Evolutionary conservation across 2,329 filamentous ascomycete species (phyloP).

Genomic region (Pestalotiopsis sp.): DNA sequence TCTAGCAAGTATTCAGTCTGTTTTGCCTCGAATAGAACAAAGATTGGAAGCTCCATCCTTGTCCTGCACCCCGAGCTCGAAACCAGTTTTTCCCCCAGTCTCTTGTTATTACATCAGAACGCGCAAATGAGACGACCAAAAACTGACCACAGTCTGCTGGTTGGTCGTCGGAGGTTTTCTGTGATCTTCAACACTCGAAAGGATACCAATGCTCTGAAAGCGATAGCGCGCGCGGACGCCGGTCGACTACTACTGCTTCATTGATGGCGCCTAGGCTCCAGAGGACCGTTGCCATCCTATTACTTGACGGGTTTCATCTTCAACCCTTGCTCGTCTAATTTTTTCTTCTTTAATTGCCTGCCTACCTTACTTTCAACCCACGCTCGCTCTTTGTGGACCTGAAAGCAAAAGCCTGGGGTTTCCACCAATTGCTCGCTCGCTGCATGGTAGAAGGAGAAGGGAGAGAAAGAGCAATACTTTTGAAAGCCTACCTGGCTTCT

Average conservation of each 20-base stretch:
- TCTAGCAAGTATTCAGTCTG: background rate
- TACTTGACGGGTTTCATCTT: too few relatives aligned
- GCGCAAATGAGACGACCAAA: background rate
- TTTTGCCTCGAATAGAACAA: background rate
- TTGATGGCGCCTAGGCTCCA: too few relatives aligned
- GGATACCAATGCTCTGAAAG: background rate
- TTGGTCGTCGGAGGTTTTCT: background rate
- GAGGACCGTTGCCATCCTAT: too few relatives aligned
- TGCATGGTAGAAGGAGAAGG: background rate
- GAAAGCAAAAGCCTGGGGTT: too few relatives aligned
- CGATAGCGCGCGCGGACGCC: background rate
- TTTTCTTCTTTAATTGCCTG: too few relatives aligned
- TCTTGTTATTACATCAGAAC: background rate
- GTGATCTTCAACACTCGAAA: background rate
- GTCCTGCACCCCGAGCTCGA: background rate
- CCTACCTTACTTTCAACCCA: too few relatives aligned
- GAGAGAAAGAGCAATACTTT: background rate
- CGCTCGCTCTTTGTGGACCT: too few relatives aligned
- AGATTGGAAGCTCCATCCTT: background rate
- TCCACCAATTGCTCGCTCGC: background rate
- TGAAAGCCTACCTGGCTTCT: background rate
- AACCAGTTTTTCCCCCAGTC: constrained; percentile 4
- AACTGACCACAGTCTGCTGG: constrained; percentile 4
- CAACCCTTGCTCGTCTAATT: too few relatives aligned
- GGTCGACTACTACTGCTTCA: background rate